Evolutionary conservation across 164 flowering plant genomes (phyloP).

Genomic region (Chimonanthus salicifolius): DNA sequence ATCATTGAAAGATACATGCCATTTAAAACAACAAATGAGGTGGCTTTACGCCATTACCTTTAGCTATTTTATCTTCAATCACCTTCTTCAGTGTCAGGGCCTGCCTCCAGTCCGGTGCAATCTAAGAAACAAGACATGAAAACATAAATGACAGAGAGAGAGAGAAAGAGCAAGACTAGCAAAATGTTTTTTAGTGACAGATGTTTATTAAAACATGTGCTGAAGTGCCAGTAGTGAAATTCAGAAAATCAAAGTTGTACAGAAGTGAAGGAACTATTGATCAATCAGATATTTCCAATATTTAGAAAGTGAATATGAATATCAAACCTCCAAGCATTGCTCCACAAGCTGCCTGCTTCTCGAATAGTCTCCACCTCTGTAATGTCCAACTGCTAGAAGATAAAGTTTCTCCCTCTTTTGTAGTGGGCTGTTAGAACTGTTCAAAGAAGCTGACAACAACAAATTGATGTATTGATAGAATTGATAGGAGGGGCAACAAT

Average conservation of each 20-base stretch:
- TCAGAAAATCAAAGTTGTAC: background rate
- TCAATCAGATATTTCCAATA: background rate
- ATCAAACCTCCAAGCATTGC: constrained; percentile 68
- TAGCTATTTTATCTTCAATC: constrained; percentile 70
- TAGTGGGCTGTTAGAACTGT: constrained; percentile 36
- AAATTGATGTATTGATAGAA: background rate
- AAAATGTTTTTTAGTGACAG: background rate
- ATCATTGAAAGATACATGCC: background rate
- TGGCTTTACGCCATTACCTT: constrained; percentile 37
- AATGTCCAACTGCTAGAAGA: constrained; percentile 88
- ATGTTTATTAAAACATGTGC: background rate
- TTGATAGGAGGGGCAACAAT: background rate
- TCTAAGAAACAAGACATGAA: constrained; percentile 30
- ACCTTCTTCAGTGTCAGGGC: constrained; percentile 67
- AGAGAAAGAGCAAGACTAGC: no score
- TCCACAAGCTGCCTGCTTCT: constrained; percentile 70
- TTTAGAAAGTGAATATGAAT: background rate
- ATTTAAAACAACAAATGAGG: background rate
- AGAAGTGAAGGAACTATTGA: no score
- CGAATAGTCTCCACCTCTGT: constrained; percentile 69
- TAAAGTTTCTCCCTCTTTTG: constrained; percentile 73
- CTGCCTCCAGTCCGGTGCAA: constrained; percentile 94
- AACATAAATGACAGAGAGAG: background rate
- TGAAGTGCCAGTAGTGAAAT: background rate
- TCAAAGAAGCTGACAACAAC: constrained; percentile 58